Evolutionary conservation across 345 rosid species (phyloP).

Genomic region (Eucalyptus marginata): DNA sequence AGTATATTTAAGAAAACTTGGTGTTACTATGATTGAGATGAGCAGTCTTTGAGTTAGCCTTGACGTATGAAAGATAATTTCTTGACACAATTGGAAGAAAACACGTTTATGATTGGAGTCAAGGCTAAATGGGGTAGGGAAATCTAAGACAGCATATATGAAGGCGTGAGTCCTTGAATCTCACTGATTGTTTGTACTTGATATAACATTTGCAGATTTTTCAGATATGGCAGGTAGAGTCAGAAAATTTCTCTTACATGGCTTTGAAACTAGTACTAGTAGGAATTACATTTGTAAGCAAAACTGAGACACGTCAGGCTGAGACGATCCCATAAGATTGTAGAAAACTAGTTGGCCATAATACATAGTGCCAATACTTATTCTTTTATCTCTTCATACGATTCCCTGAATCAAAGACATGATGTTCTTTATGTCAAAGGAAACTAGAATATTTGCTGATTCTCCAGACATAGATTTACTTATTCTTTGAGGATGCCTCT

Average conservation of each 20-base stretch:
- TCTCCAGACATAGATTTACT: not conserved
- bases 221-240: not conserved
- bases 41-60: not conserved
- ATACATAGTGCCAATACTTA: not conserved
- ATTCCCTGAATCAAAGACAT: not conserved
- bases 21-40: not conserved
- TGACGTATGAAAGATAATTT: not conserved
- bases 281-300: not conserved
- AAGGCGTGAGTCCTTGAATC: not conserved
- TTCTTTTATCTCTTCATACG: not conserved
- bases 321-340: not conserved
- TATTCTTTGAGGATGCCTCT: not conserved
- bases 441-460: not conserved
- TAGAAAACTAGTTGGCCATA: not conserved
- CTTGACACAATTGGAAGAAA: not conserved
- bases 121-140: not conserved
- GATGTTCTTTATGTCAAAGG: not conserved
- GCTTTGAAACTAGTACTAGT: not conserved
- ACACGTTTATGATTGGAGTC: not conserved
- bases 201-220: not conserved
- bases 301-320: not conserved
- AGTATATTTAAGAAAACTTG: not conserved
- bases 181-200: not conserved
- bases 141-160: not conserved
- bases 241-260: not conserved